These are phyloP conservation scores for Suillus subaureus DNA, from an alignment of 768 basidiomycete genomes.

Conservation along the genomic window DNA sequence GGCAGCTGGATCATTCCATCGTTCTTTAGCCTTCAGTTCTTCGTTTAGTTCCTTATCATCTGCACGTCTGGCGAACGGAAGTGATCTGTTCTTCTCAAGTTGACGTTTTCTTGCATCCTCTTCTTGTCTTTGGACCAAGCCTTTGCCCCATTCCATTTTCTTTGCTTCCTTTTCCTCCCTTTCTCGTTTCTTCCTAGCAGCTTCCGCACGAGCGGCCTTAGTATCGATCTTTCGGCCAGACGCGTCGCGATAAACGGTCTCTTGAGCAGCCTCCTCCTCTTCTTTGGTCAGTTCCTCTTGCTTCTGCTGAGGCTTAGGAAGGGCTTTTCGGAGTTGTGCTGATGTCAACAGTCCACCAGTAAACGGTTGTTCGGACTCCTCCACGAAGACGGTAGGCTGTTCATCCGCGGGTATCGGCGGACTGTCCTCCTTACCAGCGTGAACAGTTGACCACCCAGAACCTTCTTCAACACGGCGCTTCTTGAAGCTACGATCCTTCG, in stretches of 20 bases:
- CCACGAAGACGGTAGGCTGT: slow-evolving; percentile 62
- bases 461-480: slow-evolving; percentile 59
- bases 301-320: slow-evolving; percentile 44
- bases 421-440: slow-evolving; percentile 53
- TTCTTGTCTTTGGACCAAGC: slow-evolving; percentile 86
- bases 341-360: slow-evolving; percentile 80
- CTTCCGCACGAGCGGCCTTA: slow-evolving; percentile 83
- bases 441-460: slow-evolving; percentile 71
- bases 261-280: slow-evolving; percentile 67
- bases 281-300: slow-evolving; percentile 40
- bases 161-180: slow-evolving; percentile 82
- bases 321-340: slow-evolving; percentile 68
- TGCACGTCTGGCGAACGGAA: slow-evolving; percentile 73
- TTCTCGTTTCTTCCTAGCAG: slow-evolving; percentile 77
- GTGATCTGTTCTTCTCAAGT: slow-evolving; percentile 65
- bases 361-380: slow-evolving; percentile 45
- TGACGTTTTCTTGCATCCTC: slow-evolving; percentile 65
- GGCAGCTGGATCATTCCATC: slow-evolving; percentile 99
- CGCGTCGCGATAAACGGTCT: slow-evolving; percentile 93
- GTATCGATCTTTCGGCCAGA: slow-evolving; percentile 88
- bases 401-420: slow-evolving; percentile 66
- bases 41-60: slow-evolving; percentile 89
- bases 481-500: slow-evolving; percentile 78
- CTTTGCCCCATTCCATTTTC: slow-evolving; percentile 99
- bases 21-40: slow-evolving; percentile 73